A percentile compares a stretch with the other conserved stretches of the same genome.
phyloP scores from a whole-genome alignment of 768 basidiomycete genomes.

The Amanita fuliginea region DNA sequence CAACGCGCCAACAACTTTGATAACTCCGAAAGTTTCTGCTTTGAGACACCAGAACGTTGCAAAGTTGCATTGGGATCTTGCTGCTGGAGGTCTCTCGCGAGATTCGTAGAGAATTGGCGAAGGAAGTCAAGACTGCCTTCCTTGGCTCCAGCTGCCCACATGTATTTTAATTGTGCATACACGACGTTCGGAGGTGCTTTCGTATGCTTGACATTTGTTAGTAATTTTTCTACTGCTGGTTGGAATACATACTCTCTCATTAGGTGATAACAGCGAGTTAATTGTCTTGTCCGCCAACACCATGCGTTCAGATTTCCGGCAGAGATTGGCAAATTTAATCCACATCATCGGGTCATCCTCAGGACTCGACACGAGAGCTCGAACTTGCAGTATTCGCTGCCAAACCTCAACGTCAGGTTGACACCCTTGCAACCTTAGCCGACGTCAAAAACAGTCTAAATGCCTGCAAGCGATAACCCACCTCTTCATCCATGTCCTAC shows the following conservation, averaged over 20 bases:
- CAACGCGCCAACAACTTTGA: conserved; percentile 89
- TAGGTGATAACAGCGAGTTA: conserved; percentile 73
- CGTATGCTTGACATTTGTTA: conserved; percentile 35
- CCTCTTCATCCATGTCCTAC: conserved; percentile 98
- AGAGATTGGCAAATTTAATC: conserved; percentile 98
- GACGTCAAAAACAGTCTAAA: not conserved
- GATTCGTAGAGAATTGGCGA: conserved; percentile 66
- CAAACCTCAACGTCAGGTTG: conserved; percentile 98
- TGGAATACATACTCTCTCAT: conserved; percentile 36
- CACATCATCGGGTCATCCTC: conserved; percentile 95
- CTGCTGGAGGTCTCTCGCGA: conserved; percentile 63
- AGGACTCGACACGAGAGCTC: conserved; percentile 86
- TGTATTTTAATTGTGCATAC: conserved; percentile 90
- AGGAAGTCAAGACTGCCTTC: conserved; percentile 78
- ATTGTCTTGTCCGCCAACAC: conserved; percentile 95
- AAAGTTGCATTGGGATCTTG: conserved; percentile 37
- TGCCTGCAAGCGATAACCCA: conserved; percentile 17
- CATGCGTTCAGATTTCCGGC: conserved; percentile 91
- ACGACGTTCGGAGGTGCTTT: conserved; percentile 94
- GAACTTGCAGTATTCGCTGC: conserved; percentile 95
- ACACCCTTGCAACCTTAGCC: conserved; percentile 75
- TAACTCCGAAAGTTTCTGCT: conserved; percentile 52
- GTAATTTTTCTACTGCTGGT: not conserved
- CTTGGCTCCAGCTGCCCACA: conserved; percentile 81
- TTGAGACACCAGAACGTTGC: conserved; percentile 40